phyloP scores from a whole-genome alignment of 2,329 filamentous ascomycete species.

The Talaromyces rugulosus region DNA sequence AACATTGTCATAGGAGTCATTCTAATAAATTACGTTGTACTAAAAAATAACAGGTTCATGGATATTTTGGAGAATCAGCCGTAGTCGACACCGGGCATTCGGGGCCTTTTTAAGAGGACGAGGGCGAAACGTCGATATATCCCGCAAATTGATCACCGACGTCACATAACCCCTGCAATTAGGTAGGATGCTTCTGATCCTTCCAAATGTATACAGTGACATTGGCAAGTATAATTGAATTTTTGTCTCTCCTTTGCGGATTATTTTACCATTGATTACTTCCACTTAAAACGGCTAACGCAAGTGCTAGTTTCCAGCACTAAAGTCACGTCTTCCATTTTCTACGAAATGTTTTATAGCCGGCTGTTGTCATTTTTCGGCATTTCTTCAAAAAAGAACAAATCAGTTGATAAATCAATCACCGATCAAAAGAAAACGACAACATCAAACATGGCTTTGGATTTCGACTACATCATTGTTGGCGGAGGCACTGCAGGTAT shows the following conservation, averaged over 20 bases:
- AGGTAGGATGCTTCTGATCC: not conserved
- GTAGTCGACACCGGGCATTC: not conserved
- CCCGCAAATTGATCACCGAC: not conserved
- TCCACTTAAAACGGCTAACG: not conserved
- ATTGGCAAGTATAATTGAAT: not conserved
- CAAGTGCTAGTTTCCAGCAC: not conserved
- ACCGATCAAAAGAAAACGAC: not conserved
- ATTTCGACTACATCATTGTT: not conserved
- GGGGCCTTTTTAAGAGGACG: not conserved
- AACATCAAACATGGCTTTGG: not conserved
- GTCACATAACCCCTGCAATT: not conserved
- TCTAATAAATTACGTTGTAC: not conserved
- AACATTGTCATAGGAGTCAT: not conserved
- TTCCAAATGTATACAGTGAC: not conserved
- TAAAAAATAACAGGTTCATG: not conserved
- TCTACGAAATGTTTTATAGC: not conserved
- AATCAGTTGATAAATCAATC: not conserved
- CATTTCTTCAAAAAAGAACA: not conserved
- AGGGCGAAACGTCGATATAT: not conserved
- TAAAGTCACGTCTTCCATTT: not conserved
- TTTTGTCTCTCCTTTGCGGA: not conserved
- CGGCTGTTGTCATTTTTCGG: not conserved
- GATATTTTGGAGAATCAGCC: not conserved
- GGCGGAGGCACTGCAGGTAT: conserved; percentile 3
- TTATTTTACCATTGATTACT: not conserved